Evolutionary conservation across 2,329 filamentous ascomycete species (phyloP), one percentile per base, ranked within the genome.

Genomic region (Alternaria infectoria): DNA sequence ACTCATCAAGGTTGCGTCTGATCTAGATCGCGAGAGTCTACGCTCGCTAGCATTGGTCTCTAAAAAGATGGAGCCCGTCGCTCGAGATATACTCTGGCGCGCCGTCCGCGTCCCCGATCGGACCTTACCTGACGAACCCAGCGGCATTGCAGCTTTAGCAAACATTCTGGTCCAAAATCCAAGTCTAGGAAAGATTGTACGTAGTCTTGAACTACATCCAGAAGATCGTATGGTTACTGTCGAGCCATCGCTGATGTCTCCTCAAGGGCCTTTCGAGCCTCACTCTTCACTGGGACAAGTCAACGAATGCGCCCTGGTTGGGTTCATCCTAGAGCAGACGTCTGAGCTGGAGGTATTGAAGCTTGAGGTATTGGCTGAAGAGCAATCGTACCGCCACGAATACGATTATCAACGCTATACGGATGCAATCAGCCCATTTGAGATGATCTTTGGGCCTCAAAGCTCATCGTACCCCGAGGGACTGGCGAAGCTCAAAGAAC

Each of bases 401-500:
- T 25, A 44, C 52, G 19, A 54, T 40, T 17, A 40, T 17, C 8
- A 40, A 44, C 26, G 45, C 30, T 36, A 50, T 6, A 46, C 43
- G 36, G 32, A 28, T 55, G 30, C 23, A 26, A 25, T 19, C 10
- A 40, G 32, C 40, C 54, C 26, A 32, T 25, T 28, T 13, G 30
- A 46, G 45, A 23, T 50, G 21, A 40, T 43, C 9, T 25, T 28
- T 21, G 44, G 45, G 12, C n/a, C 55, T 57, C 36, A 25, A 23
- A 23, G 36, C 32, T 36, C 32, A n/a, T 36, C 32, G n/a, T 36
- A 36, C 32, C 32, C 32, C 15, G 32, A 36, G 32, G 32, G 32
- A 40, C 23, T 58, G 30, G 25, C n/a, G 46, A 58, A 58, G 46
- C 55, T 58, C 40, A 30, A 51, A 28, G 45, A 58, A 30, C 32